Evolutionary conservation across 257 asterid species (phyloP).

Genomic region (Nyctanthes arbortristis): DNA sequence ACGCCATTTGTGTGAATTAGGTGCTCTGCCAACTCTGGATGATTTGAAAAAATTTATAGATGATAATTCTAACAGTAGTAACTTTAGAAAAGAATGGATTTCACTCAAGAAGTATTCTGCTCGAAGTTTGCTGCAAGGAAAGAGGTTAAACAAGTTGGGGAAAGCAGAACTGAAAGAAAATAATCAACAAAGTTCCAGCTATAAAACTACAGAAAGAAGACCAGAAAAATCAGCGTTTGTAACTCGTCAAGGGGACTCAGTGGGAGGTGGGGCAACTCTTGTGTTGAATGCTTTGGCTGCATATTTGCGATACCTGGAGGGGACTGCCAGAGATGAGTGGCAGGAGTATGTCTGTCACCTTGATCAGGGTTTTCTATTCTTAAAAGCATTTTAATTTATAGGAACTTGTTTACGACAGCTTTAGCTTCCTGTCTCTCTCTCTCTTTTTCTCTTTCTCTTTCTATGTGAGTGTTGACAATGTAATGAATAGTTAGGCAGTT

Average conservation of each 20-base stretch:
- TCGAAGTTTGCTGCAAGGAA: conserved; percentile 40
- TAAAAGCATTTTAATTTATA: not conserved
- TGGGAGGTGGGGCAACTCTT: conserved; percentile 73
- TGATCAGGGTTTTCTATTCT: conserved; percentile 23
- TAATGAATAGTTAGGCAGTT: conserved; percentile 13
- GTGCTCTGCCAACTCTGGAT: conserved; percentile 61
- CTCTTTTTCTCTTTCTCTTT: not conserved
- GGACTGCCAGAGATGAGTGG: conserved; percentile 79
- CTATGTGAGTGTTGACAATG: no score
- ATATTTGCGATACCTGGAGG: conserved; percentile 85
- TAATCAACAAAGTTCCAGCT: conserved; percentile 26
- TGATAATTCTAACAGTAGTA: conserved; percentile 31
- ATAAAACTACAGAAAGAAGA: conserved; percentile 39
- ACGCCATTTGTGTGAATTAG: conserved; percentile 37
- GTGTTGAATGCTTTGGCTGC: conserved; percentile 87
- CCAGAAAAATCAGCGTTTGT: conserved; percentile 67
- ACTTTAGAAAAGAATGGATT: conserved; percentile 44
- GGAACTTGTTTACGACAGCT: conserved; percentile 6
- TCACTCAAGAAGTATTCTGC: conserved; percentile 39
- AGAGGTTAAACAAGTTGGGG: conserved; percentile 33
- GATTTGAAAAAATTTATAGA: conserved; percentile 50
- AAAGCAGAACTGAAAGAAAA: conserved; percentile 29
- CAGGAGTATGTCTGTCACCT: conserved; percentile 70
- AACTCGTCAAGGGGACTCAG: conserved; percentile 60
- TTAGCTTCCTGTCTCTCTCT: conserved; percentile 8